These are phyloP conservation scores for Solanum phureja DNA, from an alignment of 257 asterid species.

Conservation along the genomic window DNA sequence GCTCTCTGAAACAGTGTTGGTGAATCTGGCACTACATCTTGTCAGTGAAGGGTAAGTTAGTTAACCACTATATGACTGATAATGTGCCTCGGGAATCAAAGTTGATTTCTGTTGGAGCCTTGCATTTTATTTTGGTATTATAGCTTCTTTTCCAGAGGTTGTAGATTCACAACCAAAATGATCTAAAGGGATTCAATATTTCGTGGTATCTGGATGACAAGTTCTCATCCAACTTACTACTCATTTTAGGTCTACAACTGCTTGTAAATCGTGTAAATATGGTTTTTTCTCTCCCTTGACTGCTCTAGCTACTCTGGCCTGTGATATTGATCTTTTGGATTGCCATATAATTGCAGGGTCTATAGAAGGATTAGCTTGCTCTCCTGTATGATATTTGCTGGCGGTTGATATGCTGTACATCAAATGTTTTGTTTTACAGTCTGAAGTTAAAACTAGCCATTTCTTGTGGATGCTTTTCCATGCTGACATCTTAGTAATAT, in stretches of 20 bases:
- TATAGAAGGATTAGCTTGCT: slow-evolving; percentile 96
- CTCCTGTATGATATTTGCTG: slow-evolving; percentile 91
- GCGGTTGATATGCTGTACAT: slow-evolving; percentile 99
- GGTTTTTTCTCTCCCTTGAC: slow-evolving; percentile 20
- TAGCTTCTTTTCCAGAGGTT: neutral
- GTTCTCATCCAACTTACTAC: neutral
- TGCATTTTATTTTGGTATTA: neutral
- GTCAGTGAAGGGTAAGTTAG: slow-evolving; percentile 93
- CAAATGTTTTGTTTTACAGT: slow-evolving; percentile 82
- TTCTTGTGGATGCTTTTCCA: slow-evolving; percentile 47
- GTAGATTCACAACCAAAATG: neutral
- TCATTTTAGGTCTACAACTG: slow-evolving; percentile 12
- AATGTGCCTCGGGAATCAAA: neutral
- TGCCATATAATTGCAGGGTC: slow-evolving; percentile 98
- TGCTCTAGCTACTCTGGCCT: slow-evolving; percentile 32
- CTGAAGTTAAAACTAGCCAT: slow-evolving; percentile 56
- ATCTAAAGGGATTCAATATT: neutral
- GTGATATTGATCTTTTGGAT: slow-evolving; percentile 89
- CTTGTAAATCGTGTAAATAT: slow-evolving; percentile 17
- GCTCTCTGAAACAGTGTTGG: slow-evolving; percentile 57
- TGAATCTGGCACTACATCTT: slow-evolving; percentile 74
- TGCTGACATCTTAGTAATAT: slow-evolving; percentile 54
- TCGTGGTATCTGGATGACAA: neutral
- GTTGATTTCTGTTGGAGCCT: neutral
- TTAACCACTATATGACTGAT: neutral